These are phyloP conservation scores for Cadophora malorum DNA, from an alignment of 2,329 filamentous ascomycete species.

Conservation along the genomic window DNA sequence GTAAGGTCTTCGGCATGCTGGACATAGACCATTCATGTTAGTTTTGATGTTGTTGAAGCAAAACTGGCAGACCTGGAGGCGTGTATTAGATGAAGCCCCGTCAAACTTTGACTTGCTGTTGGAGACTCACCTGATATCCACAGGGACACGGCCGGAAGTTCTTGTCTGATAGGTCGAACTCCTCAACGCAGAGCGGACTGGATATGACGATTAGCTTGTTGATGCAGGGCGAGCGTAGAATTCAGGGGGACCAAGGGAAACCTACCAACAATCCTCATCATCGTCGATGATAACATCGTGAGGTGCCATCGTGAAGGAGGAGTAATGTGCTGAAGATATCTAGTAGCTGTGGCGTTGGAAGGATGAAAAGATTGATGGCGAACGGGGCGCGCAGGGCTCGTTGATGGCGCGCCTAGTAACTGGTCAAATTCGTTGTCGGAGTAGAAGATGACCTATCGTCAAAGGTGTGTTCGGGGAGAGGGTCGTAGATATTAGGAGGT, in stretches of 20 bases:
- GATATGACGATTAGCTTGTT: not conserved
- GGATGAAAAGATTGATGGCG: conserved; percentile 23
- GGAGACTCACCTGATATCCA: conserved; percentile 85
- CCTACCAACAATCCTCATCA: conserved; percentile 73
- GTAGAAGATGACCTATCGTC: conserved; percentile 7
- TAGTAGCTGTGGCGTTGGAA: conserved; percentile 26
- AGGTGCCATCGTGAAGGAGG: conserved; percentile 61
- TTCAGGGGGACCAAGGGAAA: conserved; percentile 27
- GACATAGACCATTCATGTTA: conserved; percentile 96
- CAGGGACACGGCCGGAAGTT: conserved; percentile 98
- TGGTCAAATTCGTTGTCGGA: not conserved
- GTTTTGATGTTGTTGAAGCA: conserved; percentile 99
- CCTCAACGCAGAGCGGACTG: conserved; percentile 97
- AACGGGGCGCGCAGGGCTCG: conserved; percentile 26
- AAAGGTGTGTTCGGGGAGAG: conserved; percentile 1
- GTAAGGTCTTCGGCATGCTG: conserved; percentile 94
- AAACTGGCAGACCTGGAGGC: conserved; percentile 90
- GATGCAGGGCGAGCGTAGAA: conserved; percentile 18
- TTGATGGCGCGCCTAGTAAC: conserved; percentile 37
- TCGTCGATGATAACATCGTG: conserved; percentile 75
- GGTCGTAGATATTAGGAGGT: conserved; percentile 11
- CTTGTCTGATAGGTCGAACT: conserved; percentile 96
- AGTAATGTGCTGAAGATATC: conserved; percentile 25
- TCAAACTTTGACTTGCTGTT: not conserved
- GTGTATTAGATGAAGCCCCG: conserved; percentile 23